Evolutionary conservation across 345 rosid species (phyloP), one percentile per base, ranked within the genome.

Genomic region (Hibiscus syriacus): DNA sequence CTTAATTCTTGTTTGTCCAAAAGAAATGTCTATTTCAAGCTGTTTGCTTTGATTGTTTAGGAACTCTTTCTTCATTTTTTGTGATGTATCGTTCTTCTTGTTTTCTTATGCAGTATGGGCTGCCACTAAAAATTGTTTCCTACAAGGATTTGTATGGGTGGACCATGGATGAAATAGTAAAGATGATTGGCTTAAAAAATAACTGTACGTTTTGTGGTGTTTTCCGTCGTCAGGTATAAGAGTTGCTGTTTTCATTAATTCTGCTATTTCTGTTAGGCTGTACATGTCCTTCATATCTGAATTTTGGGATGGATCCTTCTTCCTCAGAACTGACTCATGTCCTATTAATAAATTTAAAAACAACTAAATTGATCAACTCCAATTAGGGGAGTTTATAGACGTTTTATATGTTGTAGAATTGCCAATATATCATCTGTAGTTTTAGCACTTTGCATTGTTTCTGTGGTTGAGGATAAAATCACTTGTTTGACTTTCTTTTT

Each of bases 161-260:
- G 98, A 93, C 98, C 1, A 93, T 90, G 98, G 98, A 93, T 58
- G 98, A 93, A 76, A 90, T 93, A 73, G 98, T 93, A 48, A 89
- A 87, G 81, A 84, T 89, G 88, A 93, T 93, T 16, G 97, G 97
- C 57, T 55, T 93, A 55, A 93, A 93, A 85, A 93, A 93, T 70
- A 93, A 90, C 63, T 93, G 98, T 83, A 90, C 97, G 0, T 93
- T 90, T 73, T 90, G 96, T 82, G 97, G 97, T 69, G 97, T 93
- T 67, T 90, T 90, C 71, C 94, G 97, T 26, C 88, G 95, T 17
- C 98, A 93, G 94, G 96, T 86, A 72, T 19, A n/a, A 5, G 66
- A 22, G 69, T 3, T 29, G 1, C 68, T 29, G 38, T 41, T 46
- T 64, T 48, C 54, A 6, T 17, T 17, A n/a, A 27, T 46, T 64